Conservation (phyloP, 2,329 filamentous ascomycete species). For the Phyllosticta citriasiana region DNA sequence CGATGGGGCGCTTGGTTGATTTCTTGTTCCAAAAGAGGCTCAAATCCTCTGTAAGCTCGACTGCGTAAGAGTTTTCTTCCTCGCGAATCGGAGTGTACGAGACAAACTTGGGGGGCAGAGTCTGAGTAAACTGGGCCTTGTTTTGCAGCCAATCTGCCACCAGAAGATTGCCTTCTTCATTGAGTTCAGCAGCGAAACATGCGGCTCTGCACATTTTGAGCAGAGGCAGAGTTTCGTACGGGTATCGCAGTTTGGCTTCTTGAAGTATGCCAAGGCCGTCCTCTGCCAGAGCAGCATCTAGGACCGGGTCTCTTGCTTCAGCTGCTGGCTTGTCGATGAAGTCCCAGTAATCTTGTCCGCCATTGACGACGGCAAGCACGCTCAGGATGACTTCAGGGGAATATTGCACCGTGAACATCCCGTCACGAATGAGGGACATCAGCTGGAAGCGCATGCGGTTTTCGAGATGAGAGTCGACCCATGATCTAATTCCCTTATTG, state of each 20-base stretch:
- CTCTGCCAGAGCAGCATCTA: slow-evolving; percentile 48
- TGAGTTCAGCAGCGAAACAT: slow-evolving; percentile 36
- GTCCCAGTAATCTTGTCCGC: slow-evolving; percentile 33
- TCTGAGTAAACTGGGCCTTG: slow-evolving; percentile 67
- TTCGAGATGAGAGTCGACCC: not conserved
- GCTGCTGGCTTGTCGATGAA: slow-evolving; percentile 14
- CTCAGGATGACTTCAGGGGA: slow-evolving; percentile 59
- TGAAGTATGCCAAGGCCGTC: slow-evolving; percentile 46
- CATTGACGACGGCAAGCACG: slow-evolving; percentile 52
- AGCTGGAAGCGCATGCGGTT: slow-evolving; percentile 29
- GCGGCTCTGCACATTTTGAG: slow-evolving; percentile 60
- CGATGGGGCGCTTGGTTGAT: slow-evolving; percentile 4
- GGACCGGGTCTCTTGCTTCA: slow-evolving; percentile 26
- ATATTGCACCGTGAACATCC: slow-evolving; percentile 59
- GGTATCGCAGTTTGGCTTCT: slow-evolving; percentile 67
- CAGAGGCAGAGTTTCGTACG: slow-evolving; percentile 75
- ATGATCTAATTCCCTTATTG: not conserved
- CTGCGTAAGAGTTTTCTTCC: slow-evolving; percentile 74
- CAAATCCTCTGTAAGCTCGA: slow-evolving; percentile 56
- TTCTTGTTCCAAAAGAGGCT: slow-evolving; percentile 46
- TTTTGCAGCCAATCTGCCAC: slow-evolving; percentile 56
- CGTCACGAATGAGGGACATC: slow-evolving; percentile 60
- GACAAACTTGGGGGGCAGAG: slow-evolving; percentile 60
- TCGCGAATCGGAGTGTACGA: slow-evolving; percentile 72
- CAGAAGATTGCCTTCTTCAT: slow-evolving; percentile 37